phyloP scores from a whole-genome alignment of 768 basidiomycete genomes.

The Inosperma sp. region DNA sequence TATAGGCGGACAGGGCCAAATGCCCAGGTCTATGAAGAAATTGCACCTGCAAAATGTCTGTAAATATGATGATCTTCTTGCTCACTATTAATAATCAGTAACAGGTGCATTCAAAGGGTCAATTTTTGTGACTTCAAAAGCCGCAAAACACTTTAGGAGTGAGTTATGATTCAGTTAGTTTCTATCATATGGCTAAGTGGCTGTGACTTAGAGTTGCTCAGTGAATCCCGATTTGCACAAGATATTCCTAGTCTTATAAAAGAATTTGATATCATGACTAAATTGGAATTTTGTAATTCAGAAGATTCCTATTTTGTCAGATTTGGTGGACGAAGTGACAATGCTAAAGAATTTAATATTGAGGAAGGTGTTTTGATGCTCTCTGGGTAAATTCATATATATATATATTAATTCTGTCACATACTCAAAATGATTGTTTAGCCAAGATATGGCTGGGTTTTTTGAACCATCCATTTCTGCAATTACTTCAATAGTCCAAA shows the following conservation, averaged over 20 bases:
- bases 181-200: not conserved
- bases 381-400: slow-evolving; percentile 24
- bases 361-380: slow-evolving; percentile 42
- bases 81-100: not conserved
- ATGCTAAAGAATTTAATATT: slow-evolving; percentile 32
- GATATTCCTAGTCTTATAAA: slow-evolving; percentile 40
- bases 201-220: slow-evolving; percentile 27
- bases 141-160: slow-evolving; percentile 34
- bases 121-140: slow-evolving; percentile 38
- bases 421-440: slow-evolving; percentile 1
- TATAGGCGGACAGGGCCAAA: slow-evolving; percentile 30
- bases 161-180: slow-evolving; percentile 3
- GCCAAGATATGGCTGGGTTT: slow-evolving; percentile 21
- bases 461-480: slow-evolving; percentile 25
- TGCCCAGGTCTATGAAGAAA: slow-evolving; percentile 39
- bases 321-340: slow-evolving; percentile 21
- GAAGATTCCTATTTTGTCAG: slow-evolving; percentile 41
- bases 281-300: slow-evolving; percentile 39
- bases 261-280: slow-evolving; percentile 46
- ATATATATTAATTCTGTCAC: not conserved
- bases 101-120: slow-evolving; percentile 43
- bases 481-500: slow-evolving; percentile 18
- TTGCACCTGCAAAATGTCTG: slow-evolving; percentile 41
- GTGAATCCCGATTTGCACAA: slow-evolving; percentile 32
- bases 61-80: not conserved